Base-by-base conservation (phyloP, 495 filamentous ascomycete genomes). In the Mycothermus thermophilus region DNA sequence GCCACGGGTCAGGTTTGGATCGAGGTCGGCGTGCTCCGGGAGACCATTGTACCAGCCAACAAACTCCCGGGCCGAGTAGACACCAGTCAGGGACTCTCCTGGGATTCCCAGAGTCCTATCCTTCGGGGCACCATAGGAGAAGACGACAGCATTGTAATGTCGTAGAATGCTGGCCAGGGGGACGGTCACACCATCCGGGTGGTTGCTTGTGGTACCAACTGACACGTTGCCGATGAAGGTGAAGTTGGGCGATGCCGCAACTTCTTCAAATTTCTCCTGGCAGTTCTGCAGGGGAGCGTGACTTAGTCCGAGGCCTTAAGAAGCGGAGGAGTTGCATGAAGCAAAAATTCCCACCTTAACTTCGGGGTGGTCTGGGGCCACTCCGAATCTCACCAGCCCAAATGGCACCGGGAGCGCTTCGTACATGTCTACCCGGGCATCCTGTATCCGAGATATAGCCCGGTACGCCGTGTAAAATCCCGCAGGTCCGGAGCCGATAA, bases 21-120 rank as follows among this genome's bases (percentile, higher is more conserved):
- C 64, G n/a, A 94, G 58, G 44, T 72, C 54, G 16, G 80, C 71
- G 52, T 82, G 80, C 47, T 93, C 80, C 0, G 90, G 92, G 0
- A 93, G 67, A 12, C 92, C 87, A 51, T 96, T 96, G 58, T 97
- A 97, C 90, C 90, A 97, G 11, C 88, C 90, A 5, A 97, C 92
- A 56, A 96, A 97, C 32, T 83, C 80, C 5, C 90, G 72, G 3
- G 90, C 90, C 11, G 86, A 93, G 58, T 83, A 78, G 23, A 97
- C 75, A 26, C 83, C 83, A 8, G 63, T 61, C 22, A 83, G 44
- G 10, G 54, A 61, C 47, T 97, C 90, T n/a, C 87, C 83, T 0
- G 79, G 76, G 27, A 97, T 82, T 0, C 70, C 74, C 0, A 97
- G 64, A 8, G 62, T 71, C 37, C 75, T 72, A 56, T 97, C 90